Conservation (phyloP, 2,329 filamentous ascomycete genomes). For the Venturia aucupariae region DNA sequence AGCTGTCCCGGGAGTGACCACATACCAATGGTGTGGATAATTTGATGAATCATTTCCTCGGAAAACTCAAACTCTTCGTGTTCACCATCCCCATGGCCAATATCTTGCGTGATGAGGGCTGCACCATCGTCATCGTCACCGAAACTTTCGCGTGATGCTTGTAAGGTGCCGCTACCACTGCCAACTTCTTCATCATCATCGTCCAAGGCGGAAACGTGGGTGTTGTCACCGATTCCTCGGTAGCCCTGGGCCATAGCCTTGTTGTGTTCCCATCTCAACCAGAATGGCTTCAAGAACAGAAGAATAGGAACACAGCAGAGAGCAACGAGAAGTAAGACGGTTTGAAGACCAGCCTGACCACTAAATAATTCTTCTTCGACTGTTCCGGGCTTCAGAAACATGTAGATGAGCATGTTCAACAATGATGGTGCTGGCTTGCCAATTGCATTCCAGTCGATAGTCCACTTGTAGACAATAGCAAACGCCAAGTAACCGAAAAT, state of each 20-base stretch:
- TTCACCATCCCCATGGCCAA: conserved; percentile 59
- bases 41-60: conserved; percentile 97
- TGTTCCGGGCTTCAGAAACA: conserved; percentile 85
- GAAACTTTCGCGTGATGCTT: conserved; percentile 55
- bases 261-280: conserved; percentile 90
- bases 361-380: conserved; percentile 61
- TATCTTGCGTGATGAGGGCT: conserved; percentile 81
- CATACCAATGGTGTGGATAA: conserved; percentile 96
- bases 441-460: conserved; percentile 68
- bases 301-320: conserved; percentile 81
- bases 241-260: conserved; percentile 79
- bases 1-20: conserved; percentile 17
- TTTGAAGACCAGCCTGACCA: conserved; percentile 68
- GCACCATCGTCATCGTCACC: conserved; percentile 72
- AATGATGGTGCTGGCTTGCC: conserved; percentile 69
- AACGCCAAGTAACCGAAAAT: conserved; percentile 96
- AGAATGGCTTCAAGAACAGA: conserved; percentile 91
- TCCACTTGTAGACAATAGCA: conserved; percentile 97
- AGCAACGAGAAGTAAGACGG: conserved; percentile 70
- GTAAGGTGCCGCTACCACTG: conserved; percentile 51
- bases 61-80: conserved; percentile 97
- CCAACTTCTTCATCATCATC: conserved; percentile 81
- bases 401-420: conserved; percentile 99
- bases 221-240: conserved; percentile 82
- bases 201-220: conserved; percentile 80